These are phyloP conservation scores for Ganoderma multipileum DNA, from an alignment of 1,284 basidiomycete species.

Conservation along the genomic window DNA sequence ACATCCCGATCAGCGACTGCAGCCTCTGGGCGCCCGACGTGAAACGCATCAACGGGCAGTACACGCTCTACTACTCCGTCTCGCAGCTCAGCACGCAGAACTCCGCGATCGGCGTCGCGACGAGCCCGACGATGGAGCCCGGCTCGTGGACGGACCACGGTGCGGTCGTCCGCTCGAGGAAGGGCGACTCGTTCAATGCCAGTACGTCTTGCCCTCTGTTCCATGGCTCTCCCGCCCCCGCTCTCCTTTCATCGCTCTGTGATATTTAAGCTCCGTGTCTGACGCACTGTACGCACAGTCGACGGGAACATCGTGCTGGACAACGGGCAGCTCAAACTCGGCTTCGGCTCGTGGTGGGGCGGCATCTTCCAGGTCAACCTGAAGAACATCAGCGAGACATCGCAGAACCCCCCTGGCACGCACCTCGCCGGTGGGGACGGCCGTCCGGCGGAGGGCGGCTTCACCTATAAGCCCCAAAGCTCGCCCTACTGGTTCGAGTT, in stretches of 20 bases:
- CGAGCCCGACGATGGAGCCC: constrained; percentile 40
- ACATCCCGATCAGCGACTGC: constrained; percentile 6
- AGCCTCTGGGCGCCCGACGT: constrained; percentile 30
- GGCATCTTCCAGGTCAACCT: constrained; percentile 18
- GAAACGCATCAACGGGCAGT: constrained; percentile 26
- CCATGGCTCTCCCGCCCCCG: not conserved
- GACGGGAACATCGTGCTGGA: constrained; percentile 24
- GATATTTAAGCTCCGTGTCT: no score
- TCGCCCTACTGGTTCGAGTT: constrained; percentile 12
- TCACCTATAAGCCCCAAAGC: constrained; percentile 12
- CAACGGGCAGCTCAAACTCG: constrained; percentile 13
- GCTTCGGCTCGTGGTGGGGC: constrained; percentile 22
- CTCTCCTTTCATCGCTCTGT: no score
- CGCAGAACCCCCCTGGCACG: constrained; percentile 7
- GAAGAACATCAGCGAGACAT: not conserved
- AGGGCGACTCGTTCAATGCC: constrained; percentile 41
- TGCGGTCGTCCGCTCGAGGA: constrained; percentile 37
- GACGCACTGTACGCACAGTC: constrained; percentile 7
- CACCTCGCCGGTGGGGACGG: constrained; percentile 10
- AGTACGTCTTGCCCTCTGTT: constrained; percentile 20
- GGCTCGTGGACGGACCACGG: constrained; percentile 45
- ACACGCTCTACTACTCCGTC: constrained; percentile 41
- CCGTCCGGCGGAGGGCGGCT: constrained; percentile 10
- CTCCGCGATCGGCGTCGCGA: constrained; percentile 43
- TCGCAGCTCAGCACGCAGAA: constrained; percentile 41